Conservation (phyloP, 805 yeast species). For the Millerago galiae region DNA sequence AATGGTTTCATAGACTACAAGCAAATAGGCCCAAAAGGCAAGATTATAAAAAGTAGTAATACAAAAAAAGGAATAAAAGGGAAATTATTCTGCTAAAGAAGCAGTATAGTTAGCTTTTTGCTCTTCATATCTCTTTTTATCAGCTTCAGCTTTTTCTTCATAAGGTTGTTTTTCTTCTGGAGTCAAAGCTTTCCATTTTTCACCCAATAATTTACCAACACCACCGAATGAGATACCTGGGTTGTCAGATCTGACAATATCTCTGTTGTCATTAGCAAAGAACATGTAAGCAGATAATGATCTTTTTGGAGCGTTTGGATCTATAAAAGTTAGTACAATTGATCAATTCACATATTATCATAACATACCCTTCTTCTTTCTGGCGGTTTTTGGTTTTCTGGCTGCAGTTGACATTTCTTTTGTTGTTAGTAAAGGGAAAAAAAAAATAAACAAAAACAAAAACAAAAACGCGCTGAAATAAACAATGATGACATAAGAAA, state of each 20-base stretch:
- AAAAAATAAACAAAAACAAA: slow-evolving; percentile 1
- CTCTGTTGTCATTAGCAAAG: slow-evolving; percentile 97
- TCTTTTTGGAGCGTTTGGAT: slow-evolving; percentile 99
- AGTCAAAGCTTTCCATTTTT: slow-evolving; percentile 88
- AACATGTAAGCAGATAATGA: slow-evolving; percentile 98
- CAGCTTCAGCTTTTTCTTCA: slow-evolving; percentile 89
- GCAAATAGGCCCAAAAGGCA: background rate
- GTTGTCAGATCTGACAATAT: slow-evolving; percentile 89
- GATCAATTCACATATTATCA: background rate
- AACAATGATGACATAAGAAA: too few relatives aligned
- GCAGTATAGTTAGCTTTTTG: slow-evolving; percentile 76
- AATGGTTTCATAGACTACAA: too few relatives aligned
- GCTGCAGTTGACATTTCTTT: slow-evolving; percentile 31
- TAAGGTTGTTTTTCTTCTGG: slow-evolving; percentile 84
- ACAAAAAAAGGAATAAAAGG: background rate
- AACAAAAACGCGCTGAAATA: slow-evolving; percentile 2
- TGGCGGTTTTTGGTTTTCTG: slow-evolving; percentile 32
- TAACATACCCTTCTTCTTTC: slow-evolving; percentile 37
- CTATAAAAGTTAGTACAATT: slow-evolving; percentile 26
- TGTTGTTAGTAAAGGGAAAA: slow-evolving; percentile 6
- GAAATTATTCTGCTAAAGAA: background rate
- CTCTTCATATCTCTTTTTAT: slow-evolving; percentile 95
- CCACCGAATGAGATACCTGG: slow-evolving; percentile 95
- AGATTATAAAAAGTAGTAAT: background rate
- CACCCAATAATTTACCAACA: slow-evolving; percentile 93